phyloP scores from a whole-genome alignment of 129 eudicot genomes.

The Daucus carota region DNA sequence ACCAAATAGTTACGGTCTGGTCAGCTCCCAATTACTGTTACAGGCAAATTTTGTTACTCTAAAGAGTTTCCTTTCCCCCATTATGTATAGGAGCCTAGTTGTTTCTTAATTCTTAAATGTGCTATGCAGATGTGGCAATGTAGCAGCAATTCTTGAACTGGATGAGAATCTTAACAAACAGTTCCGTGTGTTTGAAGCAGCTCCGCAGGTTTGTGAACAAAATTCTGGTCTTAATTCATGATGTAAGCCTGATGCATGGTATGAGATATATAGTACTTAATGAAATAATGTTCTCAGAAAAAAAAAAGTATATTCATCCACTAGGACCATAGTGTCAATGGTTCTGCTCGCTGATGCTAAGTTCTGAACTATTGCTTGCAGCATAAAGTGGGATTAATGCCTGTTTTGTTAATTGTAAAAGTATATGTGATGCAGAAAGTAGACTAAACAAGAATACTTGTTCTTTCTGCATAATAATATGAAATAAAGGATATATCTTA shows the following conservation, averaged over 20 bases:
- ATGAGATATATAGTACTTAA: not conserved
- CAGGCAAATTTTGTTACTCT: conserved; percentile 35
- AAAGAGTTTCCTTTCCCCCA: not conserved
- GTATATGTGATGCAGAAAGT: too few relatives aligned
- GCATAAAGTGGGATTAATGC: not conserved
- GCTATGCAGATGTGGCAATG: conserved; percentile 81
- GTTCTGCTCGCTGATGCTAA: not conserved
- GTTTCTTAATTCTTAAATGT: not conserved
- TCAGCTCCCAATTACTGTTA: conserved; percentile 96
- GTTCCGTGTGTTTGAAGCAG: conserved; percentile 89
- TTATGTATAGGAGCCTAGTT: not conserved
- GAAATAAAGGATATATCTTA: too few relatives aligned
- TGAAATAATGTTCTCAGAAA: not conserved
- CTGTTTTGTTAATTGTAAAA: too few relatives aligned
- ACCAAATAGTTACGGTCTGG: conserved; percentile 97
- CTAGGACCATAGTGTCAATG: not conserved
- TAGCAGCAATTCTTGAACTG: conserved; percentile 92
- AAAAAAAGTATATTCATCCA: not conserved
- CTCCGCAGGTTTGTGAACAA: conserved; percentile 59
- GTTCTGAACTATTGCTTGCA: not conserved
- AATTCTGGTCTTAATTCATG: not conserved
- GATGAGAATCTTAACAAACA: conserved; percentile 72
- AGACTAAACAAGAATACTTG: too few relatives aligned
- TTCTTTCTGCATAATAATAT: too few relatives aligned
- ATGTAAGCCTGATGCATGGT: not conserved